Base-by-base conservation (phyloP, 331 rosid genomes). In the Phaseolus coccineus region DNA sequence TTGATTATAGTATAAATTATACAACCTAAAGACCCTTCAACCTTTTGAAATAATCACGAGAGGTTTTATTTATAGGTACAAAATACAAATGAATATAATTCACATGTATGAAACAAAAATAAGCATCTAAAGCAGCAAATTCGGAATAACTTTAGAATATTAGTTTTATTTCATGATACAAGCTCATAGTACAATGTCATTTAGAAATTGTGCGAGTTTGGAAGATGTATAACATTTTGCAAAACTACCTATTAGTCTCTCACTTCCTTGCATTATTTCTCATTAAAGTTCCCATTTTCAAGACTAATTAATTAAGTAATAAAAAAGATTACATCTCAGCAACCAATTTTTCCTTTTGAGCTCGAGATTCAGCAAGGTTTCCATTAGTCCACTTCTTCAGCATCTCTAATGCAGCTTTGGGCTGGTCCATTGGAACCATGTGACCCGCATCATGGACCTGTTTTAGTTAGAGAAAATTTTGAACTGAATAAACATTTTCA, bases 381-480 rank as follows among this genome's bases (percentile, higher is more conserved):
- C 99, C 97, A 68, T 12, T 80, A 69, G 89, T 96, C 99, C 99
- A 96, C 89, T 84, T 87, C 83, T 72, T 88, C 90, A 96, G 85
- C 99, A 96, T 96, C 90, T 88, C 97, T 39, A 96, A 73, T 58
- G 99, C 81, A 80, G 97, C 98, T 91, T 89, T 87, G 19, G 99
- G 99, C 85, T 96, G 99, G 86, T 96, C 99, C 99, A 96, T 93
- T 13, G 99, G 99, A 80, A 96, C 99, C 99, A 96, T 87, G 85
- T 96, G 99, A 79, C 99, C 99, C 35, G 99, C 97, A 58, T 96
- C 88, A 47, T 89, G 94, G 63, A 96, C 99, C 99, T 89, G 89
- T 76, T 70, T 75, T 81, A 72, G 50, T 72, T 33, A 59, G 69
- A 81, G 58, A 70, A 5, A 73, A 62, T 39, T 19, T 19, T 19